Conservation (phyloP, 495 filamentous ascomycete species). For the Coniosporium apollinis region DNA sequence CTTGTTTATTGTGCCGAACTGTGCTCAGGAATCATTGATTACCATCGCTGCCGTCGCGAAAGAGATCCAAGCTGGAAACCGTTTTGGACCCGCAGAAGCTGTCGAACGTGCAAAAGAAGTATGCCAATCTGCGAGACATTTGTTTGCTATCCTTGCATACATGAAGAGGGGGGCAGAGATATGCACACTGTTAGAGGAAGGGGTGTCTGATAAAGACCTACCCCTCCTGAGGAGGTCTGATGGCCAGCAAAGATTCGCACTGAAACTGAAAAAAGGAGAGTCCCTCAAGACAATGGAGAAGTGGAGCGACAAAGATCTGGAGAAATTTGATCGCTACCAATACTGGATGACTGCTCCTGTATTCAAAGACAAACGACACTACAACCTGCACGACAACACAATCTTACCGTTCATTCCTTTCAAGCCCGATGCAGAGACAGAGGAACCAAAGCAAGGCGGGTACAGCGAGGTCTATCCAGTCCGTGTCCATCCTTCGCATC, state of each 20-base stretch:
- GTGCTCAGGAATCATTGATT: neutral
- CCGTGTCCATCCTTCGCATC: neutral
- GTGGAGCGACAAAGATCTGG: conserved; percentile 2
- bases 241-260: neutral
- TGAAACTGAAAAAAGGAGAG: neutral
- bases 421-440: neutral
- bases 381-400: neutral
- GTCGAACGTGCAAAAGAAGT: neutral
- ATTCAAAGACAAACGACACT: neutral
- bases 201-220: neutral
- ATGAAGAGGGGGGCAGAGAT: conserved; percentile 3
- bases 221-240: neutral
- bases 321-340: conserved; percentile 10
- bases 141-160: conserved; percentile 8
- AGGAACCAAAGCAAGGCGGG: neutral
- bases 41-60: neutral
- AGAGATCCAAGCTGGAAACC: neutral
- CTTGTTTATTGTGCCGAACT: neutral
- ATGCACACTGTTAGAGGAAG: neutral
- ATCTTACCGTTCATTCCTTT: conserved; percentile 1
- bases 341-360: neutral
- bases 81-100: neutral
- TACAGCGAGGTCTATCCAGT: conserved; percentile 1
- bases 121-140: conserved; percentile 1
- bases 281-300: neutral